Evolutionary conservation across 1,284 basidiomycete genomes (phyloP).

Genomic region (Tilletia setariae): DNA sequence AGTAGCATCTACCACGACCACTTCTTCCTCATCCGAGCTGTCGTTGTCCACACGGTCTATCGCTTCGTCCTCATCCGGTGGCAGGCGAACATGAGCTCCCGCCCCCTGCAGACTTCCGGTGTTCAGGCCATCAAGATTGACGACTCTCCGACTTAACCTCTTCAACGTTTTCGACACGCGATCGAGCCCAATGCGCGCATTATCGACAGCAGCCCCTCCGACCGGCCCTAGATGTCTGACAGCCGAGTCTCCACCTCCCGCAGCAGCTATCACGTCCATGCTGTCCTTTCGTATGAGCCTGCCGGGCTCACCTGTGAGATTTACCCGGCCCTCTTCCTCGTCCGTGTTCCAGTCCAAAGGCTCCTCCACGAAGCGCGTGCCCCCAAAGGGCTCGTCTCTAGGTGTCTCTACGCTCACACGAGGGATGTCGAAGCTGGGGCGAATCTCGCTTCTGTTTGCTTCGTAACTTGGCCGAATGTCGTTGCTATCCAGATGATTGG

Average conservation of each 20-base stretch:
- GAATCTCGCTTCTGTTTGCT: not conserved
- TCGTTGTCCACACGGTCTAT: conserved; percentile 20
- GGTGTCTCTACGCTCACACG: too few relatives aligned
- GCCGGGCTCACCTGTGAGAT: conserved; percentile 5
- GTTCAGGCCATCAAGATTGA: conserved; percentile 64
- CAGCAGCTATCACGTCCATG: conserved; percentile 2
- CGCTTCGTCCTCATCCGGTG: conserved; percentile 19
- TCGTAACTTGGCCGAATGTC: not conserved
- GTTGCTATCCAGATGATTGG: not conserved
- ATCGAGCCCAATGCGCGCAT: conserved; percentile 31
- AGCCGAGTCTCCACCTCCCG: not conserved
- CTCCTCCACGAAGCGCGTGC: conserved; percentile 3
- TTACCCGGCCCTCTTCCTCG: conserved; percentile 7
- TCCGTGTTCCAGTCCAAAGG: conserved; percentile 8
- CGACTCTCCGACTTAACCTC: conserved; percentile 75
- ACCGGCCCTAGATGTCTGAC: not conserved
- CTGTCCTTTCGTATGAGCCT: conserved; percentile 2
- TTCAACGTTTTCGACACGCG: conserved; percentile 57
- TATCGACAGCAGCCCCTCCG: not conserved
- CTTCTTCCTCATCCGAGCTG: conserved; percentile 26
- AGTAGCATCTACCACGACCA: conserved; percentile 18
- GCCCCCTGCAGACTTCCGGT: conserved; percentile 7
- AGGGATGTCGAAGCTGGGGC: too few relatives aligned
- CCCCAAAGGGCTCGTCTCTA: too few relatives aligned
- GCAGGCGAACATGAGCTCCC: conserved; percentile 25